Evolutionary conservation across 208 protist genomes (phyloP), one percentile per base, ranked within the genome.

Genomic region (Trypanosomatidae sp.): DNA sequence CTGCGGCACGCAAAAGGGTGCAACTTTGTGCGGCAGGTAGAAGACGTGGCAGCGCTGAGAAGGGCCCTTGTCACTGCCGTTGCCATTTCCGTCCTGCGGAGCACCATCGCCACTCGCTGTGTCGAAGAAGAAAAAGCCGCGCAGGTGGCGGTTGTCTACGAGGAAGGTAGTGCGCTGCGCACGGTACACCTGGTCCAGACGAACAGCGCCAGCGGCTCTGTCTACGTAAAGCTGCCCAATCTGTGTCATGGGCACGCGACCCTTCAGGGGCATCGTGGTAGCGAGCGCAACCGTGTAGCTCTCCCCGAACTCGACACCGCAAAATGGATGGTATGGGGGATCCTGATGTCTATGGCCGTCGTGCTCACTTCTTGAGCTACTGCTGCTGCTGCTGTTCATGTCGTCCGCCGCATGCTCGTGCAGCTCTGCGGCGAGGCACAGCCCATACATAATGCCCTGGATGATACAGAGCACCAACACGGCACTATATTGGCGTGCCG

Each of bases 1-100:
- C 3, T 70, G 75, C 30, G 88, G 85, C 25, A 92, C 85, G 55
- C 85, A 82, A 66, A 87, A 79, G 0, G 69, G 76, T 8, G 55
- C 33, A 15, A 83, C 77, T 7, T 28, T 47, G 49, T 58, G 53
- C 19, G 70, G 50, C 6, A 80, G 56, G 49, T 80, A 71, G 33
- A 80, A 80, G 53, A 80, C 75, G 17, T 75, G 65, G 65, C 75
- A 80, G 75, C 58, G 60, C n/a, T 60, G 70, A 55, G 36, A 22
- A 12, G 2, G 69, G 53, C 52, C 69, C 2, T 30, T 17, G 36
- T 39, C 22, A 5, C 55, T 28, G 19, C 15, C 55, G 56, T n/a
- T 62, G 58, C 58, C 17, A 41, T 62, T 4, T 43, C 13, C 33
- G 15, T 28, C 33, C 25, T 41, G 58, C 30, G 4, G 30, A 41